Evolutionary conservation across 2,329 filamentous ascomycete genomes (phyloP), one percentile per base, ranked within the genome.

Genomic region (Hypoxylon sp.): DNA sequence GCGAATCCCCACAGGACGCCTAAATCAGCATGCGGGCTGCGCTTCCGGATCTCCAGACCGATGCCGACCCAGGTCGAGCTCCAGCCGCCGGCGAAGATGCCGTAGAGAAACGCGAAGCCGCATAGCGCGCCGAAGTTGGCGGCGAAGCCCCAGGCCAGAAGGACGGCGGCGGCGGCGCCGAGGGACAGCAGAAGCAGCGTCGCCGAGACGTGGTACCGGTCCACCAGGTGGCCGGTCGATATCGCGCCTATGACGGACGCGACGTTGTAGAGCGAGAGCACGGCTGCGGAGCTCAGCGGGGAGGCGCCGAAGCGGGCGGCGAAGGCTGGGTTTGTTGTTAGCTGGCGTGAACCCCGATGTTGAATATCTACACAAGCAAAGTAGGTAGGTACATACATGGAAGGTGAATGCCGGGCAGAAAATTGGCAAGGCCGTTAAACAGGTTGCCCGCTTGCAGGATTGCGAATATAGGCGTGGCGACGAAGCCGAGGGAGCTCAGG

Each of bases 371-470:
- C n/a, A n/a, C n/a, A n/a, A n/a, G n/a, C n/a, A n/a, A n/a, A n/a
- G n/a, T n/a, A n/a, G n/a, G n/a, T n/a, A n/a, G 16, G 2, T 15
- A 37, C 53, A 12, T 42, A 56, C 53, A 36, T 17, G 53, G 53
- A 30, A 56, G 53, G 17, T 56, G 49, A 15, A 56, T 56, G n/a
- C 53, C 53, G 4, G 53, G 53, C 30, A 56, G 40, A 17, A 56
- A 56, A 23, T 56, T 56, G 3, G 48, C 53, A 4, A 57, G 45
- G 1, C 44, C 49, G 13, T 57, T 49, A 12, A 53, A 57, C 4
- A 57, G 30, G 20, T 56, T 56, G 3, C 53, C 53, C 11, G 44
- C 48, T 43, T 56, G 53, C 19, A 56, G 53, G 17, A 56, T 27
- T 3, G 21, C 41, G 13, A 56, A 56, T 9, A 56, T 49, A 5